Base-by-base conservation (phyloP, 768 basidiomycete species). In the Tylopilus rubrobrunneus region DNA sequence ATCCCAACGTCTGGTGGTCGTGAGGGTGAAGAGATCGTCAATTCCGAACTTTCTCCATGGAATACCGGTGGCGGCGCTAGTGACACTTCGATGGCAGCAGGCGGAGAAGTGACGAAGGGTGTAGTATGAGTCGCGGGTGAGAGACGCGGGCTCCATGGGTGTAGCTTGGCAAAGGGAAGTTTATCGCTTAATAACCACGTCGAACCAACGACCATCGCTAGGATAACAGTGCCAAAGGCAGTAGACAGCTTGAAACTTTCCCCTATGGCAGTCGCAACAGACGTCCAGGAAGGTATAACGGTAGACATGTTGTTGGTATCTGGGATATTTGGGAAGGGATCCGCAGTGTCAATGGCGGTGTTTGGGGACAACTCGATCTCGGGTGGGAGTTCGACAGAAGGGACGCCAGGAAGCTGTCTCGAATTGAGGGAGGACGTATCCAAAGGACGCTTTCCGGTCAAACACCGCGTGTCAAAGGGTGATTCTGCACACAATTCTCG, bases 361-460 rank as follows among this genome's bases (percentile, higher is more conserved):
- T 49, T 52, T 37, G 45, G 40, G 44, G 47, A 52, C 10, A 53
- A 47, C 44, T 60, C 55, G 25, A 59, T 48, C 34, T 65, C 60
- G 34, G 71, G 71, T 17, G 70, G 67, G 9, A 56, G 56, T 7
- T 74, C 66, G 3, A 62, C 73, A 3, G 69, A 67, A 7, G 78
- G 78, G 1, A 80, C 80, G 3, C 81, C 83, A 51, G 87, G 85
- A 3, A 88, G 72, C 21, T 88, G 74, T 57, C 83, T 75, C 6
- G 78, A 81, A 59, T 76, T 80, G 12, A 77, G 77, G 14, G 63
- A 66, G 5, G 70, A 70, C 2, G 76, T 73, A 57, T 83, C 82
- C 19, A 88, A 68, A 19, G 66, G 69, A 7, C 81, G 74, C 44
- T 86, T 76, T 23, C 88, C 88, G 11, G 82, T 79, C 15, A 87